These are phyloP conservation scores for Beauveria caledonica DNA, from an alignment of 2,329 filamentous ascomycete species.

Conservation along the genomic window DNA sequence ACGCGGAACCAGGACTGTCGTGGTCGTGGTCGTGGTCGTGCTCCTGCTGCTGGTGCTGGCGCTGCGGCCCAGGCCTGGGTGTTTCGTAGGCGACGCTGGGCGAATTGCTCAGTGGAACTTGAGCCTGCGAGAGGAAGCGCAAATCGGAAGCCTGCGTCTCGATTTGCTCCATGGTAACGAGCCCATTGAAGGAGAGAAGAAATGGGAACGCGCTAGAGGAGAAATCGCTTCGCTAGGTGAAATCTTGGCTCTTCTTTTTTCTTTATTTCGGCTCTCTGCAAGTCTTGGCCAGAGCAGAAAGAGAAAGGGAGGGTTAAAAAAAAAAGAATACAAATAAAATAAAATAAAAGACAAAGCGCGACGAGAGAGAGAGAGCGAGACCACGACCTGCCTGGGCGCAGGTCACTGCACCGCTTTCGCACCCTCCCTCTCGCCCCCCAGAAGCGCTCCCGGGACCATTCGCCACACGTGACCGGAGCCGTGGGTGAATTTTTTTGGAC, in stretches of 20 bases:
- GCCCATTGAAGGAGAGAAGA: background rate
- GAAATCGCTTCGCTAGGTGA: too few species aligned
- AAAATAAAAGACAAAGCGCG: background rate
- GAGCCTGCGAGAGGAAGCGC: conserved; percentile 39
- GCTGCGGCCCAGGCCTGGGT: conserved; percentile 19
- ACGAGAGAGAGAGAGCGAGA: background rate
- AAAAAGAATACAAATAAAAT: background rate
- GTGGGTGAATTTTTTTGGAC: too few species aligned
- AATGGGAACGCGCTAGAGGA: too few species aligned
- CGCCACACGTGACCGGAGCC: too few species aligned
- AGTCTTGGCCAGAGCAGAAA: background rate
- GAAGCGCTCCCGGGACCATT: too few species aligned
- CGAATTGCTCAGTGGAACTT: conserved; percentile 23
- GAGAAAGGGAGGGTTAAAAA: background rate
- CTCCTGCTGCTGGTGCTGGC: background rate
- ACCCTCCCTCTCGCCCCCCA: too few species aligned
- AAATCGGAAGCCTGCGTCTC: conserved; percentile 47
- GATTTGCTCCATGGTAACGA: conserved; percentile 41
- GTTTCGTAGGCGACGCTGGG: conserved; percentile 25
- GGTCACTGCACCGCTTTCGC: too few species aligned
- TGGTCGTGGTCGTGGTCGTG: conserved; percentile 11
- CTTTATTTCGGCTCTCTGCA: too few species aligned
- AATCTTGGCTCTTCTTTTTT: too few species aligned
- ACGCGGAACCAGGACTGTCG: conserved; percentile 30
- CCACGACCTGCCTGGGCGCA: background rate